Evolutionary conservation across 441 rosid genomes (phyloP).

Genomic region (Erysimum cheiri): DNA sequence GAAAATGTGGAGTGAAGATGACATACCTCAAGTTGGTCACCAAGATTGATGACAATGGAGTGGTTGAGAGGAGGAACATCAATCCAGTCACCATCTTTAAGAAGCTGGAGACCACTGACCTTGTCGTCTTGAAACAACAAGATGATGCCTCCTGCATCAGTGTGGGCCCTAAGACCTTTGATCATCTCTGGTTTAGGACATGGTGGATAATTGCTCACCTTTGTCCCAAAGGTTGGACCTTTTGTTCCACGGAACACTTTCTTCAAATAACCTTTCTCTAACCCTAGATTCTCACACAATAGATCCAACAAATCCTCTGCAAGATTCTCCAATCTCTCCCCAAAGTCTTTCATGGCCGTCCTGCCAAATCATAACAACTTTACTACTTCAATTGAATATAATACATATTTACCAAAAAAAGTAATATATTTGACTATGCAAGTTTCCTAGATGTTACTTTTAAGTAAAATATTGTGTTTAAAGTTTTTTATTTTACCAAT

Average conservation of each 20-base stretch:
- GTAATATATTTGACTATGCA: neutral
- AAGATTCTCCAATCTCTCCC: slow-evolving; percentile 55
- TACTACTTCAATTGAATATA: neutral
- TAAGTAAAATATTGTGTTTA: neutral
- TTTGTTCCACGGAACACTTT: slow-evolving; percentile 64
- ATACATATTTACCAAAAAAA: neutral
- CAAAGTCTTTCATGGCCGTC: slow-evolving; percentile 66
- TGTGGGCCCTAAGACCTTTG: slow-evolving; percentile 89
- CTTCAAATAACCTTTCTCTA: slow-evolving; percentile 76
- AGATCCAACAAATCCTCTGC: slow-evolving; percentile 69
- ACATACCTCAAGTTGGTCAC: slow-evolving; percentile 90
- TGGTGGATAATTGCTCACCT: slow-evolving; percentile 87
- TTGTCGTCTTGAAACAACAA: slow-evolving; percentile 80
- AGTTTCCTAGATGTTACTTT: neutral
- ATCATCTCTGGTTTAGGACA: slow-evolving; percentile 84
- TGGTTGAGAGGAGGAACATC: slow-evolving; percentile 81
- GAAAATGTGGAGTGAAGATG: slow-evolving; percentile 21
- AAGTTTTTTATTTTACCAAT: neutral
- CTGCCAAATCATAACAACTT: slow-evolving; percentile 40
- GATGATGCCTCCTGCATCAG: slow-evolving; percentile 87
- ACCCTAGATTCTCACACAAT: slow-evolving; percentile 68
- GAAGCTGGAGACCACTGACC: slow-evolving; percentile 88
- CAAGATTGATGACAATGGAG: slow-evolving; percentile 81
- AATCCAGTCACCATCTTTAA: slow-evolving; percentile 78
- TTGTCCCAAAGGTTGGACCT: slow-evolving; percentile 79